phyloP scores from a whole-genome alignment of 805 yeast genomes.

The Zygoascus biomembranicola region DNA sequence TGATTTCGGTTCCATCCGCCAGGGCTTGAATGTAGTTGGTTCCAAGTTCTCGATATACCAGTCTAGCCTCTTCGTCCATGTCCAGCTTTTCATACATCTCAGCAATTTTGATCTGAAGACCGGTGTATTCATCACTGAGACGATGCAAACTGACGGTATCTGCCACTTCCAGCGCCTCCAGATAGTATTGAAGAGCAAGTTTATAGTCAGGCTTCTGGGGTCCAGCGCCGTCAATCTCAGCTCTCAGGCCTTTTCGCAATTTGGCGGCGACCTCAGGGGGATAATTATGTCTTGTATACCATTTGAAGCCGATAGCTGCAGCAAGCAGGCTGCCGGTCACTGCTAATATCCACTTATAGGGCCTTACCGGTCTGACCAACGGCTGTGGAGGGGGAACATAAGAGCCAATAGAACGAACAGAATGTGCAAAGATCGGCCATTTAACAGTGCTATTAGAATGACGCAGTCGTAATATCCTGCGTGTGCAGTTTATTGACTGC shows the following conservation, averaged over 20 bases:
- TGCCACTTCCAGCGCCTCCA: constrained; percentile 64
- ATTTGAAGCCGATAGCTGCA: constrained; percentile 12
- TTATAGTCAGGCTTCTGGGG: constrained; percentile 44
- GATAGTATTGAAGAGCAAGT: constrained; percentile 61
- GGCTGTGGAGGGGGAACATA: not conserved
- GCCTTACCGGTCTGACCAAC: not conserved
- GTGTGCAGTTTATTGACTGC: not conserved
- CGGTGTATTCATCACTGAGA: constrained; percentile 75
- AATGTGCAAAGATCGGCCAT: too few species aligned
- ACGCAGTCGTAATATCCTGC: not conserved
- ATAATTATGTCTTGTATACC: constrained; percentile 26
- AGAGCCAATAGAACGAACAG: not conserved
- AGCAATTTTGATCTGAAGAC: constrained; percentile 77
- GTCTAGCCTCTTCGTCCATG: constrained; percentile 54
- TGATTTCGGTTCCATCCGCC: constrained; percentile 36
- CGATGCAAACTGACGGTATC: constrained; percentile 47
- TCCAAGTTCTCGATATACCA: constrained; percentile 59
- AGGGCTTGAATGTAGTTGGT: constrained; percentile 46
- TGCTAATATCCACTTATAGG: constrained; percentile 12
- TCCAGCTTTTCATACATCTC: constrained; percentile 75
- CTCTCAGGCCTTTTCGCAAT: constrained; percentile 71
- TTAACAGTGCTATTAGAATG: not conserved
- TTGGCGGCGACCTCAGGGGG: constrained; percentile 63
- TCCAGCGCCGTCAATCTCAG: constrained; percentile 62
- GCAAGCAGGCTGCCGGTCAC: constrained; percentile 7